phyloP scores from a whole-genome alignment of 2,329 filamentous ascomycete genomes.

The Paracoccidioides lutzii region DNA sequence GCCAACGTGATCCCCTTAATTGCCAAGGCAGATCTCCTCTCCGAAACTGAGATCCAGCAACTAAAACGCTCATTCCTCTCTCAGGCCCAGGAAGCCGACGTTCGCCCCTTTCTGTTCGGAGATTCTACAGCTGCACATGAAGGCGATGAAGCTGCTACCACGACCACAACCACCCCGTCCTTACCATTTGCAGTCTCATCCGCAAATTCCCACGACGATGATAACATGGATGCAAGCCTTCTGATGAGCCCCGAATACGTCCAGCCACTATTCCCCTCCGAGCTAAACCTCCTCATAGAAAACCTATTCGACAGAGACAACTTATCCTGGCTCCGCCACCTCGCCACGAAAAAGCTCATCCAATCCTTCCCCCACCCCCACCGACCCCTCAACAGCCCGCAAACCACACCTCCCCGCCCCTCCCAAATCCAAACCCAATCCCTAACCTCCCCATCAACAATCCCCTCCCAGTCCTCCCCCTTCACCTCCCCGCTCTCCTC shows the following conservation, averaged over 20 bases:
- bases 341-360: conserved; percentile 68
- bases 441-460: no score
- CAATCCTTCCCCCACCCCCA: no score
- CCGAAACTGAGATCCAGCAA: conserved; percentile 41
- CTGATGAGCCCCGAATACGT: conserved; percentile 89
- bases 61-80: conserved; percentile 42
- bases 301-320: conserved; percentile 67
- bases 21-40: conserved; percentile 60
- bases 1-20: conserved; percentile 81
- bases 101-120: conserved; percentile 57
- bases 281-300: conserved; percentile 56
- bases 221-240: conserved; percentile 82
- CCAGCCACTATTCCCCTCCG: conserved; percentile 63
- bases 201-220: conserved; percentile 54
- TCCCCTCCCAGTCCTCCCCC: conserved; percentile 16
- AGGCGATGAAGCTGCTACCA: conserved; percentile 13
- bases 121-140: conserved; percentile 21
- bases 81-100: conserved; percentile 32
- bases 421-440: conserved; percentile 10
- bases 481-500: conserved; percentile 14
- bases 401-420: conserved; percentile 12
- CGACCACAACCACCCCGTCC: conserved; percentile 15
- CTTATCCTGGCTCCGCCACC: conserved; percentile 67
- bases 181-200: conserved; percentile 67
- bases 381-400: no score